These are phyloP conservation scores for Nannochloropsis granulata DNA, from an alignment of 108 stramenopile species.

Conservation along the genomic window DNA sequence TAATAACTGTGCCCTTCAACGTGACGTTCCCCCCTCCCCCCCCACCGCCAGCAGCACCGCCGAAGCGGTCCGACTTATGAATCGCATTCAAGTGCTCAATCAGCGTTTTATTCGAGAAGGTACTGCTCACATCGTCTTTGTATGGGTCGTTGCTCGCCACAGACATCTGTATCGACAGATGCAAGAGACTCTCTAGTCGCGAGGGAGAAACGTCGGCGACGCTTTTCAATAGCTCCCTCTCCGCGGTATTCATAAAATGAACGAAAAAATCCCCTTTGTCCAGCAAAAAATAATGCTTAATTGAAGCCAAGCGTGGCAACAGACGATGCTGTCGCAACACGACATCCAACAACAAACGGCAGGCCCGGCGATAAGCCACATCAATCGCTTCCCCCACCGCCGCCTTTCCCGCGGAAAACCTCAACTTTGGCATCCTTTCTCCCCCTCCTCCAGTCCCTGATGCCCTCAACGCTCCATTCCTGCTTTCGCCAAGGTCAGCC, in stretches of 20 bases:
- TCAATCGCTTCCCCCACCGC: slow-evolving; percentile 42
- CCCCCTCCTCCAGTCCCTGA: no score
- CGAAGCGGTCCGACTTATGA: background rate
- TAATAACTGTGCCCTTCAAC: no score
- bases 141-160: slow-evolving; percentile 24
- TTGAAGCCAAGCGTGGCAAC: slow-evolving; percentile 48
- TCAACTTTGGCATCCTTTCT: background rate
- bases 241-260: slow-evolving; percentile 80
- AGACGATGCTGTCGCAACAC: slow-evolving; percentile 41
- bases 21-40: background rate
- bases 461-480: background rate
- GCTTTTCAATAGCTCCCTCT: slow-evolving; percentile 56
- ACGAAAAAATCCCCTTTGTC: slow-evolving; percentile 94
- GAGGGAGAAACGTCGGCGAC: slow-evolving; percentile 42
- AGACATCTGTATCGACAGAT: slow-evolving; percentile 41
- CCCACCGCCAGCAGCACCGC: background rate
- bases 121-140: slow-evolving; percentile 13
- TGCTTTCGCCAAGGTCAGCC: background rate
- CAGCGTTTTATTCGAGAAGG: slow-evolving; percentile 35
- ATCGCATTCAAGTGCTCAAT: slow-evolving; percentile 48
- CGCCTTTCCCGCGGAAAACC: background rate
- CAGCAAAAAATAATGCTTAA: slow-evolving; percentile 89
- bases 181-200: slow-evolving; percentile 64
- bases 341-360: slow-evolving; percentile 47
- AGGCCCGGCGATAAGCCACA: slow-evolving; percentile 49